phyloP scores from a whole-genome alignment of 176 grass and related monocot species.

The Hordeum marinum region DNA sequence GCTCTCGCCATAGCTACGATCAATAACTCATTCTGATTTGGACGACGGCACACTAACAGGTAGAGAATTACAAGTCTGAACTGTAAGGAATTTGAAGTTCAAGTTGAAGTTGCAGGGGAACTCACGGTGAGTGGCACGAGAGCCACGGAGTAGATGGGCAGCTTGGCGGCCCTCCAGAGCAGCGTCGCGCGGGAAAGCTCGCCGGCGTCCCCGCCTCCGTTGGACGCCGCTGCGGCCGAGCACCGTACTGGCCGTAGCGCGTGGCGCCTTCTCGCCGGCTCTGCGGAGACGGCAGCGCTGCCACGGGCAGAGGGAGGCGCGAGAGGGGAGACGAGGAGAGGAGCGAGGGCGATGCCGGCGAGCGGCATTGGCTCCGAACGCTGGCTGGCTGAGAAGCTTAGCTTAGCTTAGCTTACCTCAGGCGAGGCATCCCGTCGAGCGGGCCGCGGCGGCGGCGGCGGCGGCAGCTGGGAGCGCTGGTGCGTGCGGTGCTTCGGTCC shows the following conservation, averaged over 20 bases:
- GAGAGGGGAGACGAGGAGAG: constrained; percentile 24
- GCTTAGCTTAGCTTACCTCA: neutral
- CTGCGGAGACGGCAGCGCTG: neutral
- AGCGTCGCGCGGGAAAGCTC: constrained; percentile 49
- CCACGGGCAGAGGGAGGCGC: neutral
- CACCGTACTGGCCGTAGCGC: neutral
- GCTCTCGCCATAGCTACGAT: neutral
- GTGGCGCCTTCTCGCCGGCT: neutral
- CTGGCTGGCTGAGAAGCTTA: neutral
- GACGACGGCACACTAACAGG: neutral
- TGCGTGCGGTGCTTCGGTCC: neutral
- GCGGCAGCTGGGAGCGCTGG: neutral
- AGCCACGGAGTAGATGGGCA: constrained; percentile 84
- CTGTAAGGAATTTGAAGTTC: too few relatives aligned
- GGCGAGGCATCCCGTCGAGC: constrained; percentile 23
- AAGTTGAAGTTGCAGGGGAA: neutral
- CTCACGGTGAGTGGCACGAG: constrained; percentile 74
- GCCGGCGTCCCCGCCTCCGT: neutral
- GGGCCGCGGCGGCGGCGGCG: neutral
- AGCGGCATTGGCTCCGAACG: constrained; percentile 39
- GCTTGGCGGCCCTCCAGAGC: constrained; percentile 80
- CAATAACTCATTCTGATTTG: neutral
- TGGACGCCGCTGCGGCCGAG: constrained; percentile 3
- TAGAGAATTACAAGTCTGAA: too few relatives aligned
- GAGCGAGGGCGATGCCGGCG: constrained; percentile 32